A percentile compares a stretch with the other conserved stretches of the same genome.
Conservation (phyloP, 2,329 filamentous ascomycete genomes). For the Cladobotryum mycophilum region DNA sequence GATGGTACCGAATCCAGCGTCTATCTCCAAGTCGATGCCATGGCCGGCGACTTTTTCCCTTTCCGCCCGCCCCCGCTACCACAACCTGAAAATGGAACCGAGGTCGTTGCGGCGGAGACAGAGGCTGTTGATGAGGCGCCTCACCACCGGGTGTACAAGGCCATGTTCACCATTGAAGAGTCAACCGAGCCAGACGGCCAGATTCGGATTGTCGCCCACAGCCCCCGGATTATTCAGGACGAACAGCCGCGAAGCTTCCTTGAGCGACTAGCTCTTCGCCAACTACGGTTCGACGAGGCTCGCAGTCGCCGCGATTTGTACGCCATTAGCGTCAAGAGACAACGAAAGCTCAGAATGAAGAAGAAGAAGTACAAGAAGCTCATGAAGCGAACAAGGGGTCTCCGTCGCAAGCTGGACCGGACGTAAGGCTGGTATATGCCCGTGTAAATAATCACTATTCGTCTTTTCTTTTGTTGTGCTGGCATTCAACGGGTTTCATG, state of each 20-base stretch:
- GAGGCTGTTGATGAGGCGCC: conserved; percentile 31
- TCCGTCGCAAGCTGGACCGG: conserved; percentile 77
- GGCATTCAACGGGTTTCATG: conserved; percentile 21
- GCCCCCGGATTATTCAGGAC: conserved; percentile 50
- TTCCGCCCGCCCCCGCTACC: conserved; percentile 84
- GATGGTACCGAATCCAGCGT: conserved; percentile 53
- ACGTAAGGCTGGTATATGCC: conserved; percentile 33
- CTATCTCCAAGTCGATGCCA: conserved; percentile 60
- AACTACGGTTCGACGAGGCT: conserved; percentile 52
- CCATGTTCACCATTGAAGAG: conserved; percentile 62
- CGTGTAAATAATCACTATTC: conserved; percentile 21
- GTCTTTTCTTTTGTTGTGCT: conserved; percentile 17
- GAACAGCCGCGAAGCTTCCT: conserved; percentile 52
- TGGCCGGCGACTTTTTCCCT: conserved; percentile 66
- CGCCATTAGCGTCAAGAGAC: conserved; percentile 84
- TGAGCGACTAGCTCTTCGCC: conserved; percentile 62
- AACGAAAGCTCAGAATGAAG: conserved; percentile 98
- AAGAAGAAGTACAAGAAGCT: conserved; percentile 99
- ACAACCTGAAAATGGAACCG: conserved; percentile 42
- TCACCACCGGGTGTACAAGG: conserved; percentile 54
- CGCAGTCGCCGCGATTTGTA: conserved; percentile 56
- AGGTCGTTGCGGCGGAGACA: conserved; percentile 25
- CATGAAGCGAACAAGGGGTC: conserved; percentile 82
- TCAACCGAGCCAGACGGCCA: conserved; percentile 54
- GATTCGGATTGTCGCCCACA: conserved; percentile 55